Conservation (phyloP, 768 basidiomycete genomes). For the Boletellus ananiceps region DNA sequence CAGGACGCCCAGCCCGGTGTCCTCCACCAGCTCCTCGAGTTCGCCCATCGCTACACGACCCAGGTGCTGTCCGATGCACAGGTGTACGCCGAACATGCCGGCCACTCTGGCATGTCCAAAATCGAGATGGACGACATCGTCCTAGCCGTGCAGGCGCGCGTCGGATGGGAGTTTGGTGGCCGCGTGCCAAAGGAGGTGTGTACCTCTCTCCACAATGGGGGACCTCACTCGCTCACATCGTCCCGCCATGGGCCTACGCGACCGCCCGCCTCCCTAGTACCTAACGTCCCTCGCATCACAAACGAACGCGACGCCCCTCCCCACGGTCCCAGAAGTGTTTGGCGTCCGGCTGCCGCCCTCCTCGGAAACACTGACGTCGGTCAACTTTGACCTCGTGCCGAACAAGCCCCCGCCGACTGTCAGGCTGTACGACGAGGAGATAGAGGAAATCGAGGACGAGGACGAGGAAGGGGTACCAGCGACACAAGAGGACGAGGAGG, state of each 20-base stretch:
- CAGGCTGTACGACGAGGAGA: constrained; percentile 72
- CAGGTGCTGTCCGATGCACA: constrained; percentile 82
- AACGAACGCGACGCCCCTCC: constrained; percentile 76
- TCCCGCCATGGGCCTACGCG: background rate
- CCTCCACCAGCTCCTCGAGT: constrained; percentile 82
- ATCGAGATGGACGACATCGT: constrained; percentile 80
- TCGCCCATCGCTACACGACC: constrained; percentile 77
- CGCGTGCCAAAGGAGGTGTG: constrained; percentile 83
- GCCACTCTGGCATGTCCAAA: constrained; percentile 55
- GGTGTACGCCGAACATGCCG: constrained; percentile 85
- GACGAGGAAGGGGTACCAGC: constrained; percentile 27
- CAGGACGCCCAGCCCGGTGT: constrained; percentile 86
- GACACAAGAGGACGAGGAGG: constrained; percentile 51
- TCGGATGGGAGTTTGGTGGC: constrained; percentile 91
- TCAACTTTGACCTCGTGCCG: constrained; percentile 84
- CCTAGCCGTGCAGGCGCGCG: constrained; percentile 80
- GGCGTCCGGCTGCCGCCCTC: constrained; percentile 74
- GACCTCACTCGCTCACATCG: background rate
- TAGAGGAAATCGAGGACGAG: constrained; percentile 67
- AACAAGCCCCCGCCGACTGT: constrained; percentile 78
- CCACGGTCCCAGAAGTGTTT: constrained; percentile 83
- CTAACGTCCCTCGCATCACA: constrained; percentile 75
- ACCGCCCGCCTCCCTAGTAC: constrained; percentile 44
- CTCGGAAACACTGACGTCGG: constrained; percentile 66
- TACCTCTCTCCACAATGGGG: background rate